Conservation (phyloP, 2,329 filamentous ascomycete genomes). For the Diplodia seriata region DNA sequence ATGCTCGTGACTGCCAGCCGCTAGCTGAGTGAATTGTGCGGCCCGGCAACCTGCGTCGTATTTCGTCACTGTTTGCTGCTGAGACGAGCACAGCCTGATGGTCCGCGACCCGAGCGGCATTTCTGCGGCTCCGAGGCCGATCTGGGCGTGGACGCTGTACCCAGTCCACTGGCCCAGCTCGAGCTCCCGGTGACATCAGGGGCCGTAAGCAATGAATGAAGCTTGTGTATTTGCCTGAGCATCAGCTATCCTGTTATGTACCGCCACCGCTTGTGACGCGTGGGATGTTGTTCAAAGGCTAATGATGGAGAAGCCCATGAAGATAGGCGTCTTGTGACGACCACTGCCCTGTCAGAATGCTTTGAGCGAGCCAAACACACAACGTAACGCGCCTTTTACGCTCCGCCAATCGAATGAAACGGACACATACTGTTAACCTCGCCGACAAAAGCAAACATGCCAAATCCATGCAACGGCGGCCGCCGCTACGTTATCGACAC, state of each 20-base stretch:
- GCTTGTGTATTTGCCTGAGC: conserved; percentile 13
- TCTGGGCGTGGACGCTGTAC: not conserved
- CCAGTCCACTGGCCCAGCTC: not conserved
- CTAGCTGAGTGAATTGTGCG: conserved; percentile 18
- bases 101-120: conserved; percentile 12
- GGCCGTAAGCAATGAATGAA: not conserved
- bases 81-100: conserved; percentile 2
- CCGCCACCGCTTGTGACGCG: conserved; percentile 3
- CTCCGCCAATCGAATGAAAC: conserved; percentile 10
- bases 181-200: conserved; percentile 5
- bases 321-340: conserved; percentile 6
- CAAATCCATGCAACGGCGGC: not conserved
- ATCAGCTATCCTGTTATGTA: conserved; percentile 11
- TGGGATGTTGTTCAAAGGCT: conserved; percentile 3
- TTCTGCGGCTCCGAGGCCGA: conserved; percentile 7
- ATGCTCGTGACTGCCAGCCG: conserved; percentile 4
- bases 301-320: conserved; percentile 8
- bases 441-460: conserved; percentile 21
- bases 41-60: not conserved
- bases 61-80: conserved; percentile 22
- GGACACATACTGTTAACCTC: not conserved
- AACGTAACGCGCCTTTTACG: not conserved
- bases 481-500: conserved; percentile 2
- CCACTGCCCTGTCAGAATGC: conserved; percentile 1
- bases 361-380: not conserved